A percentile compares a stretch with the other conserved stretches of the same genome.
These are phyloP conservation scores for Astragalus glycyphyllos DNA, from an alignment of 306 rosid genomes.

Conservation along the genomic window DNA sequence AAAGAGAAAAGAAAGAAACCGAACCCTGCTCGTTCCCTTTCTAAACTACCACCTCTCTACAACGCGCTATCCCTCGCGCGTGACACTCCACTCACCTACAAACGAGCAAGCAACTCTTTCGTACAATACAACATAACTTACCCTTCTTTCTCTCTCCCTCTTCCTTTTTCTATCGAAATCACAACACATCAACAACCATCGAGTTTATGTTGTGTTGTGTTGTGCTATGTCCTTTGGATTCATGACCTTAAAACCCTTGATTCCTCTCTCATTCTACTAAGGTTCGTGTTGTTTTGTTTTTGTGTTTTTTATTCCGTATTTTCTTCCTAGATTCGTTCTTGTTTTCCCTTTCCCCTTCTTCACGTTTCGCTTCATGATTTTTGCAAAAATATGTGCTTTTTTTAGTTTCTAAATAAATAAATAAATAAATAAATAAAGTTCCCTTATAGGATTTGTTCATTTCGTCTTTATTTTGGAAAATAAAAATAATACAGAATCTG, in stretches of 20 bases:
- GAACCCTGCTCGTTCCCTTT: neutral
- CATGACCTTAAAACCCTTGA: slow-evolving; percentile 36
- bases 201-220: slow-evolving; percentile 12
- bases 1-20: neutral
- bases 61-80: slow-evolving; percentile 25
- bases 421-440: no score
- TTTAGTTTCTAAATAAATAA: slow-evolving; percentile 34
- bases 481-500: neutral
- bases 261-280: slow-evolving; percentile 41
- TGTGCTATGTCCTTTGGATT: no score
- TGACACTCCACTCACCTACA: neutral
- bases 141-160: neutral
- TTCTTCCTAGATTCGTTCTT: slow-evolving; percentile 52
- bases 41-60: neutral
- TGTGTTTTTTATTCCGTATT: neutral
- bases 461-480: neutral
- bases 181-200: slow-evolving; percentile 39
- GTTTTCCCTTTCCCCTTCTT: slow-evolving; percentile 25
- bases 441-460: slow-evolving; percentile 30
- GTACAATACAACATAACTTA: neutral
- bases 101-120: neutral
- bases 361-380: slow-evolving; percentile 39
- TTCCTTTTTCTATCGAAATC: slow-evolving; percentile 23
- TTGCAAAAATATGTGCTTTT: slow-evolving; percentile 30
- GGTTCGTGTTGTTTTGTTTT: slow-evolving; percentile 17